Conservation (phyloP, 345 rosid genomes). For the Citrus australasica region DNA sequence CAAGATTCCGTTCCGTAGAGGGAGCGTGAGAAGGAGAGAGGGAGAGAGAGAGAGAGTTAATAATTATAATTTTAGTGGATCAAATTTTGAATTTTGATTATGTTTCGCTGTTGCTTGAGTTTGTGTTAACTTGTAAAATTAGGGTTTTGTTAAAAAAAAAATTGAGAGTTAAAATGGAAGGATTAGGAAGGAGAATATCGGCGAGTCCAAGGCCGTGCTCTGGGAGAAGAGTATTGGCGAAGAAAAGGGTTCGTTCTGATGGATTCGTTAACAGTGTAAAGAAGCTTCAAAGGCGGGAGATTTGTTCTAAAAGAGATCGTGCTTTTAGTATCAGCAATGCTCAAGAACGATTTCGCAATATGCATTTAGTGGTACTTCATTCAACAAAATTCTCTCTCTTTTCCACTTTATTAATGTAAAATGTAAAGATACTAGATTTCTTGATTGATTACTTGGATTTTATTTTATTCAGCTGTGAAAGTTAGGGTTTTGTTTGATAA, state of each 20-base stretch:
- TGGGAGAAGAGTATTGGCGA: slow-evolving; percentile 65
- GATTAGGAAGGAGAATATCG: slow-evolving; percentile 77
- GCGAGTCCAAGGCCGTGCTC: slow-evolving; percentile 80
- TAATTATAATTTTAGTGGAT: background rate
- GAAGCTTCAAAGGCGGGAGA: slow-evolving; percentile 76
- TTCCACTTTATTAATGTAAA: too few relatives aligned
- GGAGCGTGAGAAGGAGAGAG: background rate
- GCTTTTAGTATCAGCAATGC: slow-evolving; percentile 61
- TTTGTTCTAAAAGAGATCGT: slow-evolving; percentile 56
- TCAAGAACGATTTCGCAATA: slow-evolving; percentile 66
- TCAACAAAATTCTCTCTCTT: background rate
- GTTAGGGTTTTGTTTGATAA: background rate
- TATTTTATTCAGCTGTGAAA: background rate
- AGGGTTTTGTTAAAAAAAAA: background rate
- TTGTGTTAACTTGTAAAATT: background rate
- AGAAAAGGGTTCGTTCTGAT: slow-evolving; percentile 55
- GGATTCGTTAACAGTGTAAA: slow-evolving; percentile 67
- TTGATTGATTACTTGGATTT: background rate
- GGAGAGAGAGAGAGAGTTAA: background rate
- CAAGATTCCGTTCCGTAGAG: background rate
- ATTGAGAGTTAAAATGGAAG: background rate
- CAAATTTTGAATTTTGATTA: background rate
- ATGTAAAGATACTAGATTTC: background rate
- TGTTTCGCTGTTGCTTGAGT: background rate
- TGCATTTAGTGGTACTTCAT: slow-evolving; percentile 49